Evolutionary conservation across 1,284 basidiomycete genomes (phyloP).

Genomic region (Pulchroboletus neoregius): DNA sequence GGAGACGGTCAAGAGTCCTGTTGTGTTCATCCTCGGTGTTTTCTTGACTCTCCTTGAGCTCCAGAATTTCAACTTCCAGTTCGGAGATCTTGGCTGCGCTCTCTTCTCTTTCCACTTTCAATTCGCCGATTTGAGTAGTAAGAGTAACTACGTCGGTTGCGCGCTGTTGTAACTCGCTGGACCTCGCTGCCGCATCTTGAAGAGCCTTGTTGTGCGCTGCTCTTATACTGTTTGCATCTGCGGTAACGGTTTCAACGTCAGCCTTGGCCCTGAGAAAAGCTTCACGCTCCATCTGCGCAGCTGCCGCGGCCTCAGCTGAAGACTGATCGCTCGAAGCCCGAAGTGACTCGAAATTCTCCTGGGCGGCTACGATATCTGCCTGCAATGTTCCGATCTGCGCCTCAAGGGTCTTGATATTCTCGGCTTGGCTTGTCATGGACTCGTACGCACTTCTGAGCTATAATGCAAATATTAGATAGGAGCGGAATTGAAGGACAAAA

Average conservation of each 20-base stretch:
- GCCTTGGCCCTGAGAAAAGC: conserved; percentile 61
- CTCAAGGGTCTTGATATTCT: conserved; percentile 47
- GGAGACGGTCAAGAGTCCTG: conserved; percentile 45
- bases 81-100: conserved; percentile 71
- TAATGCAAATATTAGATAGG: conserved; percentile 12
- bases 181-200: conserved; percentile 44
- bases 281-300: conserved; percentile 58
- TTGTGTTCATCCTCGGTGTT: conserved; percentile 55
- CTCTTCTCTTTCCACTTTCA: conserved; percentile 71
- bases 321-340: conserved; percentile 45
- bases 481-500: neutral
- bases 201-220: conserved; percentile 47
- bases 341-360: conserved; percentile 50
- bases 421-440: conserved; percentile 38
- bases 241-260: conserved; percentile 53
- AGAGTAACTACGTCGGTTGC: conserved; percentile 44
- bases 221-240: conserved; percentile 52
- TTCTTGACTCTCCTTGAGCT: conserved; percentile 70
- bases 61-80: conserved; percentile 75
- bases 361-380: conserved; percentile 46
- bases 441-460: conserved; percentile 54
- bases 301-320: conserved; percentile 41
- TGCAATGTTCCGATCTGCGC: conserved; percentile 50
- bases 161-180: conserved; percentile 44
- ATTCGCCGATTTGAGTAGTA: conserved; percentile 48